phyloP scores from a whole-genome alignment of 495 filamentous ascomycete genomes.

The Penicillium argentinense region DNA sequence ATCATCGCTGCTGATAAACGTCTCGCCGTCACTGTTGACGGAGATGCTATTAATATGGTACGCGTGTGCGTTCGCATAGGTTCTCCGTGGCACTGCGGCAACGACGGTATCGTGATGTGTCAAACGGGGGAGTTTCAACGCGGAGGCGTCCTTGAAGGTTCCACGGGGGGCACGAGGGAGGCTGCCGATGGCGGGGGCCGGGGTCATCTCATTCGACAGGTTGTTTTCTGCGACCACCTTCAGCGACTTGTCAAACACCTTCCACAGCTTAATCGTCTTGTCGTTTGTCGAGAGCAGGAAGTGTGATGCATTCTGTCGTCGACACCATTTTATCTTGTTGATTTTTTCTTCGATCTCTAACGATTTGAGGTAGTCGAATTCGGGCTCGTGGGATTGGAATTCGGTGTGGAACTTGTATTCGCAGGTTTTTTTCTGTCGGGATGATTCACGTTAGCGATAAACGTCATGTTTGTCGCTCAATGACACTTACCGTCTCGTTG shows the following conservation, averaged over 20 bases:
- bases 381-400: constrained; percentile 98
- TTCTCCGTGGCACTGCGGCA: constrained; percentile 90
- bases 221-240: constrained; percentile 99
- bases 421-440: constrained; percentile 95
- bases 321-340: constrained; percentile 99
- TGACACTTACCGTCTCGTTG: constrained; percentile 88
- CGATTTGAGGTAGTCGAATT: constrained; percentile 99
- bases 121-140: constrained; percentile 89
- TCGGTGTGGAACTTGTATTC: constrained; percentile 99
- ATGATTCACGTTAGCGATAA: no score
- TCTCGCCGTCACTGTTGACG: constrained; percentile 98
- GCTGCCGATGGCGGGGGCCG: constrained; percentile 71
- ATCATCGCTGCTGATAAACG: constrained; percentile 98
- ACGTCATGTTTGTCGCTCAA: no score
- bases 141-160: constrained; percentile 75
- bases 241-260: constrained; percentile 98
- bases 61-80: constrained; percentile 96
- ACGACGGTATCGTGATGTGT: constrained; percentile 99
- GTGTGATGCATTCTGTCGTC: constrained; percentile 95
- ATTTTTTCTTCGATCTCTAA: constrained; percentile 99
- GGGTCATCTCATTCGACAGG: constrained; percentile 89
- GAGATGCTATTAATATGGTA: constrained; percentile 99
- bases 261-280: constrained; percentile 99
- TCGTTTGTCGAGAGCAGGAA: constrained; percentile 98
- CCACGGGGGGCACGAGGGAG: constrained; percentile 67